Conservation (phyloP, 352 stramenopile genomes). For the Phytopythium chamaehyphon region DNA sequence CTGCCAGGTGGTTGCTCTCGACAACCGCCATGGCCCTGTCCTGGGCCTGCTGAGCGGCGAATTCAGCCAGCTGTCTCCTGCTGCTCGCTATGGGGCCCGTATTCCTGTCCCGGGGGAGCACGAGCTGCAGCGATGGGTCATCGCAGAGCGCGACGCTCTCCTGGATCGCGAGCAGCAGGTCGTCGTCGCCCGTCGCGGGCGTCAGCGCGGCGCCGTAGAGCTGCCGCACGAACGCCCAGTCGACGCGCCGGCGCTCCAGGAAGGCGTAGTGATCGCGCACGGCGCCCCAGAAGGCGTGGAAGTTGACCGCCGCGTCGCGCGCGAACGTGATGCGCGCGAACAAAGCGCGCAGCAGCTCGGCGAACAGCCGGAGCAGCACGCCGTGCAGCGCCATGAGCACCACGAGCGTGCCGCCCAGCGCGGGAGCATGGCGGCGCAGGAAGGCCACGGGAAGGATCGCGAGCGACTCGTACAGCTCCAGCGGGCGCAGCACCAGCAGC, state of each 20-base stretch:
- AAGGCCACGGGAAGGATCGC: slow-evolving; percentile 74
- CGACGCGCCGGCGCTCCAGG: slow-evolving; percentile 34
- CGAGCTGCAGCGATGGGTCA: slow-evolving; percentile 47
- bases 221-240: slow-evolving; percentile 68
- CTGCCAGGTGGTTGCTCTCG: slow-evolving; percentile 49
- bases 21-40: slow-evolving; percentile 36
- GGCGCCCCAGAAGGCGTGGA: slow-evolving; percentile 62
- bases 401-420: slow-evolving; percentile 68
- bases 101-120: slow-evolving; percentile 36
- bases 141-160: slow-evolving; percentile 70
- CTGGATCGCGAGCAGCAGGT: slow-evolving; percentile 76
- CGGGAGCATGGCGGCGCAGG: slow-evolving; percentile 66
- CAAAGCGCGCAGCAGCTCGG: slow-evolving; percentile 58
- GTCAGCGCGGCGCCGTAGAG: slow-evolving; percentile 69
- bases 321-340: slow-evolving; percentile 71
- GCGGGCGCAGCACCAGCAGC: slow-evolving; percentile 49
- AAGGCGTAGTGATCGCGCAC: slow-evolving; percentile 73
- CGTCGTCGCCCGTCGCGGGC: slow-evolving; percentile 60
- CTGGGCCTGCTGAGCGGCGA: slow-evolving; percentile 30
- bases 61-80: slow-evolving; percentile 27
- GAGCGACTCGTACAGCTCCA: slow-evolving; percentile 74
- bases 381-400: slow-evolving; percentile 75
- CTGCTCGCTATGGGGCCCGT: too few species aligned
- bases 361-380: slow-evolving; percentile 60
- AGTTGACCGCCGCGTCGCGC: slow-evolving; percentile 61